Evolutionary conservation across 2,329 filamentous ascomycete species (phyloP).

Genomic region (Alternaria infectoria): DNA sequence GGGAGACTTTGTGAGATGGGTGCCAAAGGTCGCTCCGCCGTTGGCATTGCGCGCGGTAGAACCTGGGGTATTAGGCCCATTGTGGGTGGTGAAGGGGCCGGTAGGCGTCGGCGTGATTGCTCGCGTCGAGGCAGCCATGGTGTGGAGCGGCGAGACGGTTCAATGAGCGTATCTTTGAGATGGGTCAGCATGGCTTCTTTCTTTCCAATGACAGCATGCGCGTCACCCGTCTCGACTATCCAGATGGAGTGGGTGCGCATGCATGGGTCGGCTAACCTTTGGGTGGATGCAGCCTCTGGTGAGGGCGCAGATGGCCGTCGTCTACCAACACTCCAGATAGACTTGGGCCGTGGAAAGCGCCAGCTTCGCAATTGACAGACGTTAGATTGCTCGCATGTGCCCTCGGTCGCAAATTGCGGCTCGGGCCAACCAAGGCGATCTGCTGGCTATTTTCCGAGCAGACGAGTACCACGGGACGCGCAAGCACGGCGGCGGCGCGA

Average conservation of each 20-base stretch:
- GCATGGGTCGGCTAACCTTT: conserved; percentile 23
- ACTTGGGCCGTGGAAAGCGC: conserved; percentile 13
- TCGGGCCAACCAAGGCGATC: conserved; percentile 21
- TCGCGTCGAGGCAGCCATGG: conserved; percentile 54
- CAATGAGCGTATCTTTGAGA: conserved; percentile 8
- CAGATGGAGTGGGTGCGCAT: not conserved
- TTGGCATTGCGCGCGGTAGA: conserved; percentile 36
- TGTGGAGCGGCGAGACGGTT: conserved; percentile 3
- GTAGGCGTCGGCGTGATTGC: conserved; percentile 52
- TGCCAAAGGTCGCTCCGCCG: conserved; percentile 42
- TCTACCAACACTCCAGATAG: conserved; percentile 16
- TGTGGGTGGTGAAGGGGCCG: conserved; percentile 49
- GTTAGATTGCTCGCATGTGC: conserved; percentile 11
- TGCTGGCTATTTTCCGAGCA: conserved; percentile 16
- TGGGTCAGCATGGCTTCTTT: conserved; percentile 15
- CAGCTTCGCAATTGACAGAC: conserved; percentile 24
- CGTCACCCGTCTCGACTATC: not conserved
- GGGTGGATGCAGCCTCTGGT: conserved; percentile 16
- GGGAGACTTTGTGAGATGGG: conserved; percentile 52
- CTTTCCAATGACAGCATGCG: not conserved
- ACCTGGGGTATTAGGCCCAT: conserved; percentile 50
- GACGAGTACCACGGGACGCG: conserved; percentile 4
- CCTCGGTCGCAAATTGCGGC: conserved; percentile 16
- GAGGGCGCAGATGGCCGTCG: conserved; percentile 14
- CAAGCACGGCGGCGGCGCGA: not conserved